These are phyloP conservation scores for Exserohilum turcica DNA, from an alignment of 2,329 filamentous ascomycete species.

Conservation along the genomic window DNA sequence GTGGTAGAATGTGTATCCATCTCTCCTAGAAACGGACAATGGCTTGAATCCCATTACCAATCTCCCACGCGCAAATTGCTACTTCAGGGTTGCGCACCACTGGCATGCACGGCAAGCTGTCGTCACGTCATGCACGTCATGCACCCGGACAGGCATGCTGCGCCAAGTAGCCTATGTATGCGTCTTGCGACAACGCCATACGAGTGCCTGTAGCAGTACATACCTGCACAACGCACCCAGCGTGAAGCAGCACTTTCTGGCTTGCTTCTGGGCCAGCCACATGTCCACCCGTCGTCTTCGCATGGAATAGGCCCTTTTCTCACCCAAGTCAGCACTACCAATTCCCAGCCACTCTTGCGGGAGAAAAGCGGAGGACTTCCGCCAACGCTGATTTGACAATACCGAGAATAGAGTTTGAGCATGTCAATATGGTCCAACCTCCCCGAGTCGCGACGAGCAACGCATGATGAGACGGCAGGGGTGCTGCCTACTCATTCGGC, in stretches of 20 bases:
- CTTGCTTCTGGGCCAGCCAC: too few relatives aligned
- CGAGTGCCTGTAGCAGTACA: neutral
- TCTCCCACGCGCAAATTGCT: neutral
- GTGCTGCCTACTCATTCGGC: slow-evolving; percentile 2
- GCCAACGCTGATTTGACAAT: neutral
- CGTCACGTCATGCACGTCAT: neutral
- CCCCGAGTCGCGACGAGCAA: neutral
- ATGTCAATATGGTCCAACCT: neutral
- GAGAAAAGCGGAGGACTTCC: neutral
- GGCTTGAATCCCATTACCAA: neutral
- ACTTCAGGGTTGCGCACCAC: neutral
- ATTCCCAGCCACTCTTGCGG: neutral
- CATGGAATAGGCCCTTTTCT: neutral
- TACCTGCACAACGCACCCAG: neutral
- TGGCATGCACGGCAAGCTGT: neutral
- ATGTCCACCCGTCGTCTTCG: neutral
- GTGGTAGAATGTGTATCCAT: slow-evolving; percentile 11
- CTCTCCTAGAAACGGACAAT: slow-evolving; percentile 11
- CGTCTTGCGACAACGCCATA: neutral
- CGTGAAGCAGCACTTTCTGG: neutral
- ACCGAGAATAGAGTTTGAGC: neutral
- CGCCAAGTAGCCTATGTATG: neutral
- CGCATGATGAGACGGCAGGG: neutral
- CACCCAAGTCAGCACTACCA: neutral
- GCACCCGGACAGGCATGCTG: neutral